Percentiles rank a stretch among this genome's conserved stretches.
Conservation (phyloP, 306 rosid genomes). For the Hylodesmum podocarpum region DNA sequence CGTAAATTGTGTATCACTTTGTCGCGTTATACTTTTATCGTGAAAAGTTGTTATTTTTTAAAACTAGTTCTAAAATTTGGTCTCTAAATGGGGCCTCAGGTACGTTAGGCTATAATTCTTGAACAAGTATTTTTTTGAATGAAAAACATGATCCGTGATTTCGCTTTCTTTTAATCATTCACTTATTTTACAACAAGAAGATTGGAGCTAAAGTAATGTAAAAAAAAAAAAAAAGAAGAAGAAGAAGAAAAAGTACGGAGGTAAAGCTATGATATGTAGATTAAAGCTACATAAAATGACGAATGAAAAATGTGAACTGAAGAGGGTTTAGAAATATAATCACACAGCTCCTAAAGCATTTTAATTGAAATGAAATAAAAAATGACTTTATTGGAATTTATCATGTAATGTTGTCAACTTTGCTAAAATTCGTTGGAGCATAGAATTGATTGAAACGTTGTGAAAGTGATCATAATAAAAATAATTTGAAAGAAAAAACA, state of each 20-base stretch:
- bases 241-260: background rate
- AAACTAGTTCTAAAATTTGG: background rate
- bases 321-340: background rate
- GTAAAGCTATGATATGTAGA: background rate
- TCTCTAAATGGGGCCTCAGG: background rate
- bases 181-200: background rate
- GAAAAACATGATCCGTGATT: conserved; percentile 21
- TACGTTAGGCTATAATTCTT: background rate
- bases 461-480: background rate
- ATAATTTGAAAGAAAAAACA: background rate
- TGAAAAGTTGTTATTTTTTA: background rate
- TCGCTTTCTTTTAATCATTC: conserved; percentile 2
- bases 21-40: background rate
- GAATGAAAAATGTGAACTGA: background rate
- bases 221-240: background rate
- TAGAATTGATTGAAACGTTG: background rate
- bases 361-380: background rate
- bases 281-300: background rate
- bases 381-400: background rate
- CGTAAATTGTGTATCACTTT: conserved; percentile 3
- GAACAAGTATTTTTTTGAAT: background rate
- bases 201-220: background rate
- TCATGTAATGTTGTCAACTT: background rate
- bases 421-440: background rate
- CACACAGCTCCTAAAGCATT: background rate